Evolutionary conservation across 768 basidiomycete genomes (phyloP).

Genomic region (Rubroboletus satanas): DNA sequence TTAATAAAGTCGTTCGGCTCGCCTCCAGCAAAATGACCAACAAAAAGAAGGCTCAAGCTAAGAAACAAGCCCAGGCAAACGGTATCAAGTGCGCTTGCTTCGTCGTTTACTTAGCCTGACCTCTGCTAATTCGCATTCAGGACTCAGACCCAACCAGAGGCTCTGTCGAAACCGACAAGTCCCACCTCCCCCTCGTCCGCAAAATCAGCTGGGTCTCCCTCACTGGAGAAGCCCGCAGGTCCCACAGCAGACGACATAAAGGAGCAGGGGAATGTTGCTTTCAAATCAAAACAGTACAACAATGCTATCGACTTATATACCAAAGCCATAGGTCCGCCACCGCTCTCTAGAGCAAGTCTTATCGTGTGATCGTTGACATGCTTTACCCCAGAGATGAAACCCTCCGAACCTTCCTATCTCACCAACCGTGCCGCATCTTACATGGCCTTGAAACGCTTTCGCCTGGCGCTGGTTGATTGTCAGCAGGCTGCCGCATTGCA

Average conservation of each 20-base stretch:
- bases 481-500: conserved; percentile 70
- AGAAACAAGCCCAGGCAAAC: conserved; percentile 28
- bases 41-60: conserved; percentile 30
- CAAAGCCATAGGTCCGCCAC: conserved; percentile 62
- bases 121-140: conserved; percentile 12
- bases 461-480: conserved; percentile 72
- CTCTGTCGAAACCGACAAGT: conserved; percentile 11
- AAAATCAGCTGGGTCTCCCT: conserved; percentile 7
- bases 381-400: conserved; percentile 46
- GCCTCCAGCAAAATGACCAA: conserved; percentile 25
- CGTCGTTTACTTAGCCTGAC: background rate
- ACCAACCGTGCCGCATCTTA: conserved; percentile 86
- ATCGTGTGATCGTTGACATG: conserved; percentile 5
- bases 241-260: conserved; percentile 54
- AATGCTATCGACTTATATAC: conserved; percentile 75
- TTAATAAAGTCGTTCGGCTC: background rate
- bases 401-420: conserved; percentile 68
- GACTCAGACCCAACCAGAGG: conserved; percentile 11
- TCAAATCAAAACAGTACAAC: conserved; percentile 60
- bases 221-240: conserved; percentile 29
- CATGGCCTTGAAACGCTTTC: conserved; percentile 78
- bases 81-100: conserved; percentile 20
- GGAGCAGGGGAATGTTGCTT: conserved; percentile 71
- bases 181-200: conserved; percentile 18
- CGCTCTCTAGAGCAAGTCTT: conserved; percentile 19